Evolutionary conservation across 176 grass and related monocot genomes (phyloP).

Genomic region (Elaeis guineensis): DNA sequence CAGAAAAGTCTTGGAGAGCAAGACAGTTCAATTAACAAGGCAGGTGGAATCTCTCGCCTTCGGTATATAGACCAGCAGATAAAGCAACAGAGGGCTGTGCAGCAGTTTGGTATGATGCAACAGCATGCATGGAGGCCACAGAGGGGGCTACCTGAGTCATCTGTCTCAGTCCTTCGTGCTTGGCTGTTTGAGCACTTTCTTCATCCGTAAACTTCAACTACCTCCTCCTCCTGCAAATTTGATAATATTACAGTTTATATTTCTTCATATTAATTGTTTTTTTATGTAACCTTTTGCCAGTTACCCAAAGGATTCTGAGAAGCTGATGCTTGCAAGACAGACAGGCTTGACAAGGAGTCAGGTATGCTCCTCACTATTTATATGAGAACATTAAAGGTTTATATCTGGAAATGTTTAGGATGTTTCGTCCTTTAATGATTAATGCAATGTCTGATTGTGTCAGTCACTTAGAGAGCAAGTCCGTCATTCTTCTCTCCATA

Average conservation of each 20-base stretch:
- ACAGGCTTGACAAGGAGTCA: conserved; percentile 78
- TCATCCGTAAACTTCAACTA: conserved; percentile 48
- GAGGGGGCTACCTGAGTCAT: conserved; percentile 78
- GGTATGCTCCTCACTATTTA: conserved; percentile 25
- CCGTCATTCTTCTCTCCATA: too few relatives aligned
- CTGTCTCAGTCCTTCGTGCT: conserved; percentile 78
- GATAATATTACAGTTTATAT: background rate
- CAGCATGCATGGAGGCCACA: conserved; percentile 82
- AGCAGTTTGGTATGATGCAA: conserved; percentile 97
- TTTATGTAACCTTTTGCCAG: conserved; percentile 22
- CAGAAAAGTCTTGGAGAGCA: conserved; percentile 65
- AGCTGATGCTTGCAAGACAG: conserved; percentile 80
- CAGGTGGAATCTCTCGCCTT: conserved; percentile 55
- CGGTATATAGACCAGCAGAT: conserved; percentile 84
- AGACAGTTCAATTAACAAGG: conserved; percentile 29
- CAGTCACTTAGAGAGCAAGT: too few relatives aligned
- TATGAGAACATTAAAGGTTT: background rate
- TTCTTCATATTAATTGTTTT: background rate
- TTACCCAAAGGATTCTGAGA: conserved; percentile 91
- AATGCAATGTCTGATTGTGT: too few relatives aligned
- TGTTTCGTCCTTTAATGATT: background rate
- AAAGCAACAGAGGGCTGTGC: conserved; percentile 82
- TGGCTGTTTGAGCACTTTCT: conserved; percentile 98
- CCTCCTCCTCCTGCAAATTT: too few relatives aligned
- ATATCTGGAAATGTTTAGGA: background rate